A percentile compares a stretch with the other conserved stretches of the same genome.
Conservation (phyloP, 2,329 filamentous ascomycete genomes). For the Sclerotinia glacialis region DNA sequence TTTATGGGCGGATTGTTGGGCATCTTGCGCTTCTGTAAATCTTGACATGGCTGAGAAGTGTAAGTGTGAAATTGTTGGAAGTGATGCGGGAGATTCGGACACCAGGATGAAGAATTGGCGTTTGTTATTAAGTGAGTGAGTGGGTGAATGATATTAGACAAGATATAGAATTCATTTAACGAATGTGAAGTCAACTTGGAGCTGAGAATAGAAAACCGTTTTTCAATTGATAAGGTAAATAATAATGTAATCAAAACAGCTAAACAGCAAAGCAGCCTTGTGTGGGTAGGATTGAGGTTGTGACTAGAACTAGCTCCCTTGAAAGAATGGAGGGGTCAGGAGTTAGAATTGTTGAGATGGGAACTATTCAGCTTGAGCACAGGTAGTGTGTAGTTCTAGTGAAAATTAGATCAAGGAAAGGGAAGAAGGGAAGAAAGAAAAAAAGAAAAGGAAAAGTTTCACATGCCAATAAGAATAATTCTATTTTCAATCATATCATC, state of each 20-base stretch:
- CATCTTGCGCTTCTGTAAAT: neutral
- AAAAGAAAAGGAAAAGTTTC: neutral
- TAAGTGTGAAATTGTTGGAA: neutral
- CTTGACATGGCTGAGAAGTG: conserved; percentile 6
- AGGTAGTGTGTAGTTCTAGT: too few relatives aligned
- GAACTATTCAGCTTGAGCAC: too few relatives aligned
- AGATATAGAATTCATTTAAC: neutral
- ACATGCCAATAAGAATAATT: neutral
- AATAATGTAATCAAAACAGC: neutral
- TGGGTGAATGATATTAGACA: neutral
- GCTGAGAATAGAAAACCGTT: neutral
- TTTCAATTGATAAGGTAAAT: neutral
- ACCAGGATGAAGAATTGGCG: neutral
- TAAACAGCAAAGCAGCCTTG: neutral
- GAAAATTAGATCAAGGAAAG: neutral
- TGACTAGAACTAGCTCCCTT: neutral
- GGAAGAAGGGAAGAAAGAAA: neutral
- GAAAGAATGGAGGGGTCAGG: neutral
- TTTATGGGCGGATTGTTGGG: neutral
- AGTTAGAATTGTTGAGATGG: neutral
- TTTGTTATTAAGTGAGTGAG: neutral
- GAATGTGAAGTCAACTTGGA: neutral
- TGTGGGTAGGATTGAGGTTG: too few relatives aligned
- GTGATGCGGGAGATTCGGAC: neutral
- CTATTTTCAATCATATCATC: neutral